Evolutionary conservation across 2,329 filamentous ascomycete species (phyloP).

Genomic region (Curvularia sp.): DNA sequence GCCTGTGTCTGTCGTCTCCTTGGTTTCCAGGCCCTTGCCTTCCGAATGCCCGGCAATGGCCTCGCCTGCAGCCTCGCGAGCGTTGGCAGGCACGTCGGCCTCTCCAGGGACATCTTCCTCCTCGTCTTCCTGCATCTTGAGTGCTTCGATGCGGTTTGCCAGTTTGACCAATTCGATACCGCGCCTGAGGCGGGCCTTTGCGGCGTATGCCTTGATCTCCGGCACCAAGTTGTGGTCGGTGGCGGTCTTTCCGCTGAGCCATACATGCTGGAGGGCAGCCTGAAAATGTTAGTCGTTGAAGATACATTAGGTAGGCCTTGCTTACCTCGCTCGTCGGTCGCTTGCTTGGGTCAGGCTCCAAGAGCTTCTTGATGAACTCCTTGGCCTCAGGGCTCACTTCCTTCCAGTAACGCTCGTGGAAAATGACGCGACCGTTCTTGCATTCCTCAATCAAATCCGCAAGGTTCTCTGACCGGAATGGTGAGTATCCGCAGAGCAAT

Average conservation of each 20-base stretch:
- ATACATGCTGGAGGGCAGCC: slow-evolving; percentile 80
- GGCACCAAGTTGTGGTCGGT: slow-evolving; percentile 96
- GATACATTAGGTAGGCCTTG: neutral
- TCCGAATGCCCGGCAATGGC: slow-evolving; percentile 46
- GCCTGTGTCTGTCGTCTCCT: slow-evolving; percentile 32
- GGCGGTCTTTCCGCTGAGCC: slow-evolving; percentile 90
- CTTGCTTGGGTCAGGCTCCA: slow-evolving; percentile 78
- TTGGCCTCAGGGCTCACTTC: slow-evolving; percentile 96
- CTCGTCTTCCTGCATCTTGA: slow-evolving; percentile 93
- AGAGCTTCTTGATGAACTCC: slow-evolving; percentile 83
- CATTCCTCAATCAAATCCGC: slow-evolving; percentile 95
- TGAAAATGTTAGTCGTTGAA: slow-evolving; percentile 46
- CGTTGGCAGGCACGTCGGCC: slow-evolving; percentile 67
- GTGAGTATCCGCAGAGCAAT: slow-evolving; percentile 95
- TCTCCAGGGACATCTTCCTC: slow-evolving; percentile 70
- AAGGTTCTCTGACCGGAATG: slow-evolving; percentile 94
- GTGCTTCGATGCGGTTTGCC: slow-evolving; percentile 89
- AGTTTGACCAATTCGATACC: slow-evolving; percentile 97
- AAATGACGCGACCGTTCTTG: slow-evolving; percentile 80
- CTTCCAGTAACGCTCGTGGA: slow-evolving; percentile 98
- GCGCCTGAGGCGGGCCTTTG: slow-evolving; percentile 86
- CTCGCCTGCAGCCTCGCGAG: slow-evolving; percentile 63
- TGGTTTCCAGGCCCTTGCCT: slow-evolving; percentile 40
- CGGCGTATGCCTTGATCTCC: slow-evolving; percentile 93
- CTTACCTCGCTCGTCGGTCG: slow-evolving; percentile 79